Evolutionary conservation across 192 early-diverging fungal species (phyloP).

Genomic region (Rhizophagus sp.): DNA sequence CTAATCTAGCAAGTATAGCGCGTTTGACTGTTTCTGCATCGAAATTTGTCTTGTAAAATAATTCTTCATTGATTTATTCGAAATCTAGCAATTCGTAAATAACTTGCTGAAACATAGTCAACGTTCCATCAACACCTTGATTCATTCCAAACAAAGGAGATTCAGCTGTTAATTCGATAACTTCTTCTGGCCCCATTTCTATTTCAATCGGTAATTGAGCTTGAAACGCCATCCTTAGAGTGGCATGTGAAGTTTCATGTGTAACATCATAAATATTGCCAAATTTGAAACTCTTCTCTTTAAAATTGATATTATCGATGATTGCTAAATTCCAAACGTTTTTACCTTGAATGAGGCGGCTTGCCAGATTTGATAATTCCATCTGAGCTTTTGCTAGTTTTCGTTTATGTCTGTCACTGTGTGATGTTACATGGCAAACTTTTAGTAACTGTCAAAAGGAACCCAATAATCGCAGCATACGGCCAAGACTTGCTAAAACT

Average conservation of each 20-base stretch:
- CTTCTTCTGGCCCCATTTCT: background rate
- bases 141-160: background rate
- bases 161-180: background rate
- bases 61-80: too few relatives aligned
- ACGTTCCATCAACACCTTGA: too few relatives aligned
- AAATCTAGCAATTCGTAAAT: too few relatives aligned
- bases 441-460: too few relatives aligned
- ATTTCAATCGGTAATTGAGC: background rate
- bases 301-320: conserved; percentile 11
- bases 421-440: background rate
- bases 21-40: background rate
- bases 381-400: background rate
- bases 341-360: background rate
- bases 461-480: too few relatives aligned
- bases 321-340: background rate
- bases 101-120: too few relatives aligned
- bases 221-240: too few relatives aligned
- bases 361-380: background rate
- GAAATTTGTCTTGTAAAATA: background rate
- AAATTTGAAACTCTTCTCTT: too few relatives aligned
- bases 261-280: background rate
- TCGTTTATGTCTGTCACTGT: background rate
- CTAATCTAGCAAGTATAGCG: background rate
- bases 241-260: background rate
- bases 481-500: too few relatives aligned